phyloP scores from a whole-genome alignment of 306 rosid species.

The Prunus campanulata region DNA sequence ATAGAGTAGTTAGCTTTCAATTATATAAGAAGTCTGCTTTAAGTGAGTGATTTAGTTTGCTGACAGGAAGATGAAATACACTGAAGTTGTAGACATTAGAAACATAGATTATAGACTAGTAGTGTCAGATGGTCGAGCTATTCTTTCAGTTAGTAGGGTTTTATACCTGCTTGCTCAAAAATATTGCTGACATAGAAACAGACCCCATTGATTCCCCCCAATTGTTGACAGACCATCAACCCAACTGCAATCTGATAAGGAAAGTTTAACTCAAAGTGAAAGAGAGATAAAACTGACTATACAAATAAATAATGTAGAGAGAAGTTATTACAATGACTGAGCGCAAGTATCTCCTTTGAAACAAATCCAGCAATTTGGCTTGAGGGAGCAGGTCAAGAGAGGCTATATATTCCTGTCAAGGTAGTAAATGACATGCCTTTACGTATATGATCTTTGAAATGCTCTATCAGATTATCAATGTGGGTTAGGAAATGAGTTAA shows the following conservation, averaged over 20 bases:
- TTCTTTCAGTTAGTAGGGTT: too few species aligned
- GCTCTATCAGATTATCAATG: neutral
- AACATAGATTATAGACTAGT: too few species aligned
- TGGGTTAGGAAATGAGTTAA: neutral
- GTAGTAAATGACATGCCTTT: constrained; percentile 7
- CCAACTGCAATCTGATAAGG: constrained; percentile 75
- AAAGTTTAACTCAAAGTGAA: constrained; percentile 1
- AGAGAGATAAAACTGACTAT: neutral
- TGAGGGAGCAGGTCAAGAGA: constrained; percentile 69
- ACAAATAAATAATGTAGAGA: neutral
- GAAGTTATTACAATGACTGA: constrained; percentile 57
- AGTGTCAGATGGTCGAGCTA: too few species aligned
- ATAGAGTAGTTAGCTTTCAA: neutral
- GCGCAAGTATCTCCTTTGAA: constrained; percentile 69
- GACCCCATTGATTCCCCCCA: constrained; percentile 88
- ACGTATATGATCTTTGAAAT: constrained; percentile 9
- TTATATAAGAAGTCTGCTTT: neutral
- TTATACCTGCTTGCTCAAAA: constrained; percentile 72
- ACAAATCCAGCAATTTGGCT: constrained; percentile 70
- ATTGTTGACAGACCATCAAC: constrained; percentile 84
- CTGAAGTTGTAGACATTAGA: neutral
- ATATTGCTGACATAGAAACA: constrained; percentile 74
- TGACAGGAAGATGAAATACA: neutral
- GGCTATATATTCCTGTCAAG: constrained; percentile 68
- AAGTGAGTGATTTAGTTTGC: neutral